phyloP scores from a whole-genome alignment of 352 stramenopile genomes.

The Aphanomyces cochlioides region DNA sequence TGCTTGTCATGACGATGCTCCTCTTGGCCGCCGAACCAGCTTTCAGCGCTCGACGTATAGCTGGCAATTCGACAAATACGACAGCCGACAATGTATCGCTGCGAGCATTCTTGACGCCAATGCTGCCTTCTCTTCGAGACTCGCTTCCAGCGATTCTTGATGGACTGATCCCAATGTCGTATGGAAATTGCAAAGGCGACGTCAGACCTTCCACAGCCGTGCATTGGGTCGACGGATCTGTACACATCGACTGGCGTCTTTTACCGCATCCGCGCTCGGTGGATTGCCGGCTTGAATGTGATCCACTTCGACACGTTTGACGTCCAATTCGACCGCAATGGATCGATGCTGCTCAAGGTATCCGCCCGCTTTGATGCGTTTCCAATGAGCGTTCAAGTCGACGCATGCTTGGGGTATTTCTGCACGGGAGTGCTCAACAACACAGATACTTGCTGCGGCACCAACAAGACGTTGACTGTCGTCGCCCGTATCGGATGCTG shows the following conservation, averaged over 20 bases:
- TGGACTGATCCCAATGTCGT: not conserved
- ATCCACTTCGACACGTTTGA: conserved; percentile 1
- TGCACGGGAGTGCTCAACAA: conserved; percentile 5
- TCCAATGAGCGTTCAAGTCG: conserved; percentile 12
- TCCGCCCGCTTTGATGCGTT: conserved; percentile 18
- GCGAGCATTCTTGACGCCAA: not conserved
- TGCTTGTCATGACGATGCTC: too few species aligned
- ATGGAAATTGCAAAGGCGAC: conserved; percentile 13
- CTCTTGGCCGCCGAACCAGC: too few species aligned
- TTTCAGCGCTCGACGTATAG: too few species aligned
- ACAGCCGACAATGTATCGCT: not conserved
- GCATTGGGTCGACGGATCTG: conserved; percentile 8
- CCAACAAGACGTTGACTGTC: conserved; percentile 13
- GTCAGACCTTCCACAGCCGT: conserved; percentile 8
- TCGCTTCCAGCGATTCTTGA: not conserved
- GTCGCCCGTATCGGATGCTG: not conserved
- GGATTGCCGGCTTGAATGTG: conserved; percentile 7
- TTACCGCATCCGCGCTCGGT: conserved; percentile 13
- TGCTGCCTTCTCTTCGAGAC: not conserved
- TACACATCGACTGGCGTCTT: not conserved
- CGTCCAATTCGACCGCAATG: not conserved
- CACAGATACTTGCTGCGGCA: conserved; percentile 22
- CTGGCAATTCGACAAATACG: too few species aligned
- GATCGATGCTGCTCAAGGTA: not conserved
- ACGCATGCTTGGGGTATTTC: not conserved